phyloP scores from a whole-genome alignment of 78 protist species.

The Pelomyxa schiedti region DNA sequence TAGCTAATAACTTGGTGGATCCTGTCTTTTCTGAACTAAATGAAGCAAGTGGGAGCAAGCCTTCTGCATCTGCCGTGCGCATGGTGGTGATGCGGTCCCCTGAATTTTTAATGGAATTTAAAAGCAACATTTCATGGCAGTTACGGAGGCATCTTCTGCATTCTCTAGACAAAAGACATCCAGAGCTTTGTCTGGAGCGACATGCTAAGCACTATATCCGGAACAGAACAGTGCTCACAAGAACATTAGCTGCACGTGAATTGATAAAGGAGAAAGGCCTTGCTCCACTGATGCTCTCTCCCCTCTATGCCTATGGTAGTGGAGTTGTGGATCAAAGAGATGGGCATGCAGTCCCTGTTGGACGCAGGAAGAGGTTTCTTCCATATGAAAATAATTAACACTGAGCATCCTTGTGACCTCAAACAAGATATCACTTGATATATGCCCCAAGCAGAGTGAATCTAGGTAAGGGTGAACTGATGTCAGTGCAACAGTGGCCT shows the following conservation, averaged over 20 bases:
- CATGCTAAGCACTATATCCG: background rate
- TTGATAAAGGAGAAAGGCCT: conserved; percentile 1
- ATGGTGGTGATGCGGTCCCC: background rate
- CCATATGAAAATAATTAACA: too few relatives aligned
- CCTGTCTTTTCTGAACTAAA: background rate
- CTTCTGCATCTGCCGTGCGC: background rate
- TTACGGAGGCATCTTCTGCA: background rate
- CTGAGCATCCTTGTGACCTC: conserved; percentile 15
- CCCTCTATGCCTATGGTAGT: conserved; percentile 12
- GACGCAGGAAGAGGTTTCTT: too few relatives aligned
- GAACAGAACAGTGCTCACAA: background rate
- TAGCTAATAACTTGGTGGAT: background rate
- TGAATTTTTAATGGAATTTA: background rate
- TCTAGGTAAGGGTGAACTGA: conserved; percentile 30
- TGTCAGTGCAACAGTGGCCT: conserved; percentile 40
- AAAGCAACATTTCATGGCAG: background rate
- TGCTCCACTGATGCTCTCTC: conserved; percentile 3
- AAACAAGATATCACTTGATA: conserved; percentile 30
- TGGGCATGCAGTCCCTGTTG: background rate
- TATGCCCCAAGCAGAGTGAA: conserved; percentile 44
- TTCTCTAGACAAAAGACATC: background rate
- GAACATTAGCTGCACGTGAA: conserved; percentile 18
- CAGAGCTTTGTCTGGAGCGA: background rate
- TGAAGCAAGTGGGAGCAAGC: too few relatives aligned
- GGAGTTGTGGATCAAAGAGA: background rate